Evolutionary conservation across 2,329 filamentous ascomycete genomes (phyloP).

Genomic region (Sphaceloma murrayae): DNA sequence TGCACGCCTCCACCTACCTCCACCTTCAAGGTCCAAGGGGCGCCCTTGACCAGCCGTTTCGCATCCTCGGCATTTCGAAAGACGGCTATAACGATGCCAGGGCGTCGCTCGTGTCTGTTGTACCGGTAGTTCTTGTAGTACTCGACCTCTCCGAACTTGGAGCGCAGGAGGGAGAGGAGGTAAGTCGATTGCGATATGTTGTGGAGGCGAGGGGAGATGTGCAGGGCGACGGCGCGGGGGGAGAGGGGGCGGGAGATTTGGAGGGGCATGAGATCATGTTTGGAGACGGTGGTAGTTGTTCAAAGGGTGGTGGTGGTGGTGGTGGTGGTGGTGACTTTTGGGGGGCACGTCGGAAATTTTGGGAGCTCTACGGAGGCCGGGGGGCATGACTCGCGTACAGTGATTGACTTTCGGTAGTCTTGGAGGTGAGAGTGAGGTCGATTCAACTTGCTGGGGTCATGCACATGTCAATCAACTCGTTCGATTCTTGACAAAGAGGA

Average conservation of each 20-base stretch:
- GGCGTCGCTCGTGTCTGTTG: conserved; percentile 34
- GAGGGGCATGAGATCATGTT: conserved; percentile 11
- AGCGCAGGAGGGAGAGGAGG: conserved; percentile 37
- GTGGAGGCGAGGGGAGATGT: conserved; percentile 38
- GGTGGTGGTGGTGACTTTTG: background rate
- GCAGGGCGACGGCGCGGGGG: conserved; percentile 38
- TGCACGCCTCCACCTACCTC: conserved; percentile 24
- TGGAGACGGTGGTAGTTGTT: conserved; percentile 4
- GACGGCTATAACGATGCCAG: conserved; percentile 38
- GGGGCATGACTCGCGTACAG: background rate
- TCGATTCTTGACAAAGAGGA: no score
- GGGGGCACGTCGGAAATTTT: background rate
- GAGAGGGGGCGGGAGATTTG: conserved; percentile 27
- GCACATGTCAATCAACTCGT: no score
- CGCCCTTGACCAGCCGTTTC: conserved; percentile 34
- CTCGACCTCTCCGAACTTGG: conserved; percentile 41
- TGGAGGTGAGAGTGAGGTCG: background rate
- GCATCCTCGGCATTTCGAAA: conserved; percentile 36
- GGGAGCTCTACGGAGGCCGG: background rate
- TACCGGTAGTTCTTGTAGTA: conserved; percentile 42
- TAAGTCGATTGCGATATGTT: conserved; percentile 42
- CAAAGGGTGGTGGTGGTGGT: background rate
- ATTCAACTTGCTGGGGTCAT: background rate
- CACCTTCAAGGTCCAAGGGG: conserved; percentile 40
- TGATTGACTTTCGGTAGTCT: background rate